Evolutionary conservation across 495 filamentous ascomycete species (phyloP).

Genomic region (Xylaria telfairii): DNA sequence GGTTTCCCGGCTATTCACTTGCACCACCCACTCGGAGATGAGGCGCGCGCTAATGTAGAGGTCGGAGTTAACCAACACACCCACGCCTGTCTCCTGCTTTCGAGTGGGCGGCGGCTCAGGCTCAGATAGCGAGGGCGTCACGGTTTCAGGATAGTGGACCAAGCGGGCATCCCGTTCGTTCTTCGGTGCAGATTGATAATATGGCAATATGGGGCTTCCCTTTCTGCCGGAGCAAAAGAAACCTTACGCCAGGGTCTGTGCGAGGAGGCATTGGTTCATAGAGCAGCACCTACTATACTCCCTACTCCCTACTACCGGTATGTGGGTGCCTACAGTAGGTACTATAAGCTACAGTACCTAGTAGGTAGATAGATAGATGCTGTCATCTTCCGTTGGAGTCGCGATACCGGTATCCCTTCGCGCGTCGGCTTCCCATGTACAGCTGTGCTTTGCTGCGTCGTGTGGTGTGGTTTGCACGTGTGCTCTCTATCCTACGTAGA

Average conservation of each 20-base stretch:
- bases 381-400: neutral
- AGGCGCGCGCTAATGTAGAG: neutral
- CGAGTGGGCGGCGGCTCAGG: neutral
- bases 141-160: slow-evolving; percentile 21
- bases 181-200: neutral
- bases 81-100: too few relatives aligned
- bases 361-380: too few relatives aligned
- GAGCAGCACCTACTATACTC: neutral
- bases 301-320: too few relatives aligned
- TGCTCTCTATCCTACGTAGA: too few relatives aligned
- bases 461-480: neutral
- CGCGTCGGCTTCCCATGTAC: neutral
- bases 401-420: neutral
- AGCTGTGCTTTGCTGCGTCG: neutral
- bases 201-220: neutral
- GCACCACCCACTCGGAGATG: neutral
- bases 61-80: too few relatives aligned
- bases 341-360: too few relatives aligned
- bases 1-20: neutral
- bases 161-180: neutral
- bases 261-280: slow-evolving; percentile 2
- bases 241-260: neutral
- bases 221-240: neutral
- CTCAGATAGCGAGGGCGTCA: neutral
- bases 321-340: too few relatives aligned